These are phyloP conservation scores for Prunus fruticosa DNA, from an alignment of 306 rosid genomes.

Conservation along the genomic window DNA sequence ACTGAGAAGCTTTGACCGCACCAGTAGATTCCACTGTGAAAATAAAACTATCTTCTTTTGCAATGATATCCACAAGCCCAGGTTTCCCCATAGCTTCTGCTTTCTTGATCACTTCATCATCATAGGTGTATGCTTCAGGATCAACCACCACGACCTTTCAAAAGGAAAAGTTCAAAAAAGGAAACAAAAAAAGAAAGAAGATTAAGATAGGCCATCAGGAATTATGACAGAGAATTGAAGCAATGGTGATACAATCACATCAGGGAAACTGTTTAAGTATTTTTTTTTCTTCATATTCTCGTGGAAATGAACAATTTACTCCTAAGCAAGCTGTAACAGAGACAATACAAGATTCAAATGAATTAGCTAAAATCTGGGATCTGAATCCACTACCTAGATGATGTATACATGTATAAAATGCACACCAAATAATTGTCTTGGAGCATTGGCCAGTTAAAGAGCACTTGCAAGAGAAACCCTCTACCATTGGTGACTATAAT, in stretches of 20 bases:
- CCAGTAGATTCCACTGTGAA: conserved; percentile 95
- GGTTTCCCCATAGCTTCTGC: conserved; percentile 97
- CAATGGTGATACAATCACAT: neutral
- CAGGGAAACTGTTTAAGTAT: neutral
- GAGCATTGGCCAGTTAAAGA: no score
- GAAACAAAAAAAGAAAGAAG: no score
- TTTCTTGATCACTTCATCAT: conserved; percentile 90
- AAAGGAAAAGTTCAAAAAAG: neutral
- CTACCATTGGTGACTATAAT: no score
- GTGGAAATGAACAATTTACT: no score
- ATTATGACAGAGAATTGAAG: neutral
- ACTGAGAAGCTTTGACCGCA: conserved; percentile 81
- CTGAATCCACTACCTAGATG: no score
- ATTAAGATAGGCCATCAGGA: neutral
- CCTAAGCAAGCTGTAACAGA: no score
- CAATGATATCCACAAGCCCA: conserved; percentile 83
- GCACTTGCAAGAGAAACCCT: no score
- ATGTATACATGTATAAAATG: no score
- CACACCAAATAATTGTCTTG: no score
- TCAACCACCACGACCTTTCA: conserved; percentile 67
- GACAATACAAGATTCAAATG: no score
- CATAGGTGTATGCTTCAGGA: conserved; percentile 84
- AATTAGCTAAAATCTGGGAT: no score
- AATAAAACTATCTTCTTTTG: conserved; percentile 83
- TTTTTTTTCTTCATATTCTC: no score